Conservation (phyloP, 164 flowering plant species). For the Sedum album region DNA sequence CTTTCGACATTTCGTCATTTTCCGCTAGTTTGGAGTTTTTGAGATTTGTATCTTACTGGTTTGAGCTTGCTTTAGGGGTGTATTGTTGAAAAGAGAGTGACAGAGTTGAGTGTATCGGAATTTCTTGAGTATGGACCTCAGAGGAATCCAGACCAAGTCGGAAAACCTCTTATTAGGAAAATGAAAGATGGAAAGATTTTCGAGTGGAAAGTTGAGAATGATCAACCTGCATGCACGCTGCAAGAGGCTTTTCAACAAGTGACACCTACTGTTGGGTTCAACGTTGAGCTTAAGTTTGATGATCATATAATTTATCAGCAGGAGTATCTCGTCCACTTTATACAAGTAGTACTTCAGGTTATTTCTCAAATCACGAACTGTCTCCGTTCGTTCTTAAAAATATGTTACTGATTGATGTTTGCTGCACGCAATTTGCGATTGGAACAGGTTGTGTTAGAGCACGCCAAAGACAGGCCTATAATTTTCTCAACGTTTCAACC, state of each 20-base stretch:
- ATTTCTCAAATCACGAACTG: not conserved
- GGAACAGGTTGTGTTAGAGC: constrained; percentile 47
- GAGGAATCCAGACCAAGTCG: constrained; percentile 36
- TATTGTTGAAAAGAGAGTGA: constrained; percentile 30
- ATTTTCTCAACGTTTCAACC: constrained; percentile 84
- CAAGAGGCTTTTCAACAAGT: constrained; percentile 65
- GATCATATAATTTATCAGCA: constrained; percentile 21
- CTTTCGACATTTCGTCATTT: not conserved
- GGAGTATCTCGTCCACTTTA: constrained; percentile 15
- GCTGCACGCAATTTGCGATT: not conserved
- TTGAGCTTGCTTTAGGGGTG: constrained; percentile 44
- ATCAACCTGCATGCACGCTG: constrained; percentile 63
- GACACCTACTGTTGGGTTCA: constrained; percentile 20
- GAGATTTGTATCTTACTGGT: not conserved
- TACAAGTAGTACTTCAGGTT: constrained; percentile 22
- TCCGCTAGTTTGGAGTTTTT: not conserved
- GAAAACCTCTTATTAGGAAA: constrained; percentile 61
- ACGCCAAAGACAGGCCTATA: constrained; percentile 51
- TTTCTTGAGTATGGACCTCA: constrained; percentile 75
- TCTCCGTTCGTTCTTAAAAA: not conserved
- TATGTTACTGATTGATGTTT: not conserved
- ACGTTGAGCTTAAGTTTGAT: constrained; percentile 33
- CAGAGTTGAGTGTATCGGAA: constrained; percentile 55
- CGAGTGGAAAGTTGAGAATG: constrained; percentile 67
- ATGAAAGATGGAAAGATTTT: constrained; percentile 61